Base-by-base conservation (phyloP, 345 rosid genomes). In the Barbarea vulgaris region DNA sequence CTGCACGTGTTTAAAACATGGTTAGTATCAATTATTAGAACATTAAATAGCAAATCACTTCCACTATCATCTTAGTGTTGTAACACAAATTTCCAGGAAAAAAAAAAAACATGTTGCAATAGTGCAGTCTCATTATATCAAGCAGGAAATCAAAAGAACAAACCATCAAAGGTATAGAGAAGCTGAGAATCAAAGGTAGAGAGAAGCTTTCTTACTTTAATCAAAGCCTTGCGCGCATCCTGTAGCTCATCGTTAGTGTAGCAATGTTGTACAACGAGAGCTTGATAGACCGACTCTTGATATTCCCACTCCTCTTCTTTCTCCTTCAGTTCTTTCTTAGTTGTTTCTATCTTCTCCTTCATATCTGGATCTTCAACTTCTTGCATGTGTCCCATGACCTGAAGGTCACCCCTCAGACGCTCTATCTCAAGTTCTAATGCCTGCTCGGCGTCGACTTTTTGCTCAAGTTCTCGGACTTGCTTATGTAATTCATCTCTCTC, bases 391-490 rank as follows among this genome's bases (percentile, higher is more conserved):
- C 74, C 83, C 90, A 84, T 84, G 39, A 89, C 87, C 72, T 85
- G 76, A 69, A 83, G 62, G 17, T 80, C 80, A 3, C 96, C 91
- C 68, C 80, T 89, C 85, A 87, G 47, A 3, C 86, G 83, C 88
- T 91, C 86, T 60, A 87, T 87, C 84, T 89, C 97, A 82, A 89
- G 77, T 76, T 90, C 96, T 72, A 87, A 19, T 7, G 87, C 86
- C 83, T 87, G 98, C 58, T 83, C 87, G 11, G 82, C 85, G 83
- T 93, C 96, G 6, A 93, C 80, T 44, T 81, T 57, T 60, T 77
- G 74, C 67, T 91, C 85, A 33, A 89, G 79, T 51, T 84, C 83
- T 72, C 79, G 42, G 28, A 91, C 86, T 75, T 85, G 60, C 70
- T 52, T 67, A 57, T 75, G 93, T 4, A 87, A 79, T 66, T 82